These are phyloP conservation scores for Aspergillus quadricinctus DNA, from an alignment of 2,329 filamentous ascomycete genomes.

Conservation along the genomic window DNA sequence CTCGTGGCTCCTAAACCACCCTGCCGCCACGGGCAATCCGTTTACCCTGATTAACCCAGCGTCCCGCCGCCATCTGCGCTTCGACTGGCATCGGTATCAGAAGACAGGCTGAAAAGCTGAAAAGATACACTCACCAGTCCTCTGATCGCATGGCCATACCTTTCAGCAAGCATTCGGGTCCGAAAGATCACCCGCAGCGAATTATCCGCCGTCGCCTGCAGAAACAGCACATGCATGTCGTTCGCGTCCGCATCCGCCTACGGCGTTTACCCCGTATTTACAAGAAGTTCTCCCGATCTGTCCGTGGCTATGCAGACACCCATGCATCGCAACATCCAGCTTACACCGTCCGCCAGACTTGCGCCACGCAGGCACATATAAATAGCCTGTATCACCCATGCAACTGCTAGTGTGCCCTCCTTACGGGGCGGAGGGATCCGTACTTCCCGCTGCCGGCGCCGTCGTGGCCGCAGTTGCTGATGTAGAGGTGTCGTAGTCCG, in stretches of 20 bases:
- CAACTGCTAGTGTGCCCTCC: slow-evolving; percentile 6
- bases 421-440: slow-evolving; percentile 7
- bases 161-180: slow-evolving; percentile 15
- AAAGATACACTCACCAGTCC: not conserved
- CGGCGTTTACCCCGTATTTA: slow-evolving; percentile 14
- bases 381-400: slow-evolving; percentile 13
- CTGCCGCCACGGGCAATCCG: slow-evolving; percentile 9
- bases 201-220: slow-evolving; percentile 7
- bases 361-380: slow-evolving; percentile 12
- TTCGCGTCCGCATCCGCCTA: slow-evolving; percentile 15
- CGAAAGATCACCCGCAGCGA: slow-evolving; percentile 5
- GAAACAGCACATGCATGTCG: slow-evolving; percentile 10
- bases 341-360: slow-evolving; percentile 6
- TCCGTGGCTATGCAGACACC: slow-evolving; percentile 9
- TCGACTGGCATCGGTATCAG: too few relatives aligned
- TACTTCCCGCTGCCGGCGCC: slow-evolving; percentile 16
- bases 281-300: slow-evolving; percentile 8
- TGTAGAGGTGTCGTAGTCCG: slow-evolving; percentile 12
- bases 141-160: slow-evolving; percentile 14
- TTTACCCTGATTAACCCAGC: slow-evolving; percentile 12
- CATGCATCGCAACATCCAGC: slow-evolving; percentile 15
- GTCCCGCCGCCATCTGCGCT: too few relatives aligned
- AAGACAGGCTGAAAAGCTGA: not conserved
- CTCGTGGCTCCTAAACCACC: not conserved
- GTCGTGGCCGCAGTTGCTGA: slow-evolving; percentile 16